Conservation (phyloP, 78 protist species). For the Thecamonas trahens region DNA sequence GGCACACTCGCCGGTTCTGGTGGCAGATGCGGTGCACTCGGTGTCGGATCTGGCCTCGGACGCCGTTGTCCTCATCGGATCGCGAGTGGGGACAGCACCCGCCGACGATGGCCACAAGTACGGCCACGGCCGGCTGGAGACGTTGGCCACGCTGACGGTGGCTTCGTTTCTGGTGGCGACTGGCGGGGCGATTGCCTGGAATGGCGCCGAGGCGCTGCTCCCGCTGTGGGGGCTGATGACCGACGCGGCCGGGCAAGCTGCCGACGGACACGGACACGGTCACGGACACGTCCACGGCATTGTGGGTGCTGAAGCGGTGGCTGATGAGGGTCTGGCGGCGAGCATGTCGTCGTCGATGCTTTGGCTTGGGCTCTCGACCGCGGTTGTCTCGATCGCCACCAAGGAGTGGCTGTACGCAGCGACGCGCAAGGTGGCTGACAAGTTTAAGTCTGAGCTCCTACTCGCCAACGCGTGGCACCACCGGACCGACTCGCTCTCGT, state of each 20-base stretch:
- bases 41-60: slow-evolving; percentile 5
- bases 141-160: not conserved
- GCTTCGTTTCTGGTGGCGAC: not conserved
- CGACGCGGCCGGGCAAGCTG: too few species aligned
- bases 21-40: slow-evolving; percentile 25
- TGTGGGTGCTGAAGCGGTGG: too few species aligned
- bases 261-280: too few species aligned
- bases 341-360: not conserved
- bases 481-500: slow-evolving; percentile 17
- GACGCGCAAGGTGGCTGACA: not conserved
- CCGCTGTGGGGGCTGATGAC: too few species aligned
- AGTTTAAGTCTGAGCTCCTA: not conserved
- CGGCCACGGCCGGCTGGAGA: slow-evolving; percentile 17
- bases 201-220: too few species aligned
- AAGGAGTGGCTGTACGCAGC: slow-evolving; percentile 21
- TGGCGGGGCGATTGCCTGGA: not conserved
- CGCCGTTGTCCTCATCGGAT: slow-evolving; percentile 1
- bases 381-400: not conserved
- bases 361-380: not conserved
- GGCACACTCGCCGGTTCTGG: not conserved
- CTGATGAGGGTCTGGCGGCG: too few species aligned
- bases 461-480: slow-evolving; percentile 31
- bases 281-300: too few species aligned
- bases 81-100: not conserved
- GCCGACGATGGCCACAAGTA: slow-evolving; percentile 1